Percentiles rank a stretch among this genome's conserved stretches.
phyloP scores from a whole-genome alignment of 1,284 basidiomycete genomes.

The Anthracocystis setariae region DNA sequence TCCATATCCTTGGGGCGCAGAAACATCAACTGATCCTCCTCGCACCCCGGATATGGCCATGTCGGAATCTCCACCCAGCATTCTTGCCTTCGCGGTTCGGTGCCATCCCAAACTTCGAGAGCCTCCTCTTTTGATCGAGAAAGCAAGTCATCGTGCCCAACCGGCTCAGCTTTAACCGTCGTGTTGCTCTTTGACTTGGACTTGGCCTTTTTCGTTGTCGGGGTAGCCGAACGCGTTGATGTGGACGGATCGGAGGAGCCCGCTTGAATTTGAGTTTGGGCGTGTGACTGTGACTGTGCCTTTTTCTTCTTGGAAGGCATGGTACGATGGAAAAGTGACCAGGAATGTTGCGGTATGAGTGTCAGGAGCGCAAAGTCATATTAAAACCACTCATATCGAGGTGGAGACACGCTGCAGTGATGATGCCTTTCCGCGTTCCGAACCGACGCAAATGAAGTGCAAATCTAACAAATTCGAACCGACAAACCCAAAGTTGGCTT shows the following conservation, averaged over 20 bases:
- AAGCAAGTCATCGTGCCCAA: neutral
- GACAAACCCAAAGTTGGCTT: no score
- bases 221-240: slow-evolving; percentile 20
- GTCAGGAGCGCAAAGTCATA: no score
- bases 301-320: slow-evolving; percentile 31
- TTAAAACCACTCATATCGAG: no score
- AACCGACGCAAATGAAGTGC: neutral
- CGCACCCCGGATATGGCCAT: no score
- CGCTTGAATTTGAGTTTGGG: neutral
- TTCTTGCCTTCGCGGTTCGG: slow-evolving; percentile 1
- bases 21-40: slow-evolving; percentile 27
- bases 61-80: slow-evolving; percentile 28
- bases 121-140: neutral
- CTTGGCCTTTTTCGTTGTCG: slow-evolving; percentile 1
- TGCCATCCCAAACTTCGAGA: slow-evolving; percentile 6
- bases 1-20: slow-evolving; percentile 11
- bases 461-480: slow-evolving; percentile 2
- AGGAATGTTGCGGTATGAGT: no score
- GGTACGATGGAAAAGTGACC: neutral
- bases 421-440: slow-evolving; percentile 8
- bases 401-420: no score
- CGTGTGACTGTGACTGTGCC: slow-evolving; percentile 8
- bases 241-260: neutral
- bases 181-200: neutral
- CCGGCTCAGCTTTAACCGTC: slow-evolving; percentile 4